Percentiles rank a stretch among this genome's conserved stretches.
Conservation (phyloP, 495 filamentous ascomycete species). For the Tuber umbilicatum region DNA sequence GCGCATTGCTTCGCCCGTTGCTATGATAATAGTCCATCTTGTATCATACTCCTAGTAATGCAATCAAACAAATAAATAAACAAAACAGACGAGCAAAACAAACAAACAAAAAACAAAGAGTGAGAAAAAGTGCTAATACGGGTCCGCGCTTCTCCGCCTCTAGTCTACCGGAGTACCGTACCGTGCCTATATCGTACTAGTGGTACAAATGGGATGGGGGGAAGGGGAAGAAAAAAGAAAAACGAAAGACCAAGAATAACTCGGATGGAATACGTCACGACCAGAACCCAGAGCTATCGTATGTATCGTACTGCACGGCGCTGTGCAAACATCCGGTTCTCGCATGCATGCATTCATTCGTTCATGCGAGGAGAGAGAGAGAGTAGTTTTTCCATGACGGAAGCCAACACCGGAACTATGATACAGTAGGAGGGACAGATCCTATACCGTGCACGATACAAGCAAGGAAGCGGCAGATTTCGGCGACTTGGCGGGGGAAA, state of each 20-base stretch:
- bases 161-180: neutral
- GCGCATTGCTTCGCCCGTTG: neutral
- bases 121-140: neutral
- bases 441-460: neutral
- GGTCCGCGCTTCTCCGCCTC: neutral
- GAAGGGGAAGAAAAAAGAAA: neutral
- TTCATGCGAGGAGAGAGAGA: neutral
- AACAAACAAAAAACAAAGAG: neutral
- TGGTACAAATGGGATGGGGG: neutral
- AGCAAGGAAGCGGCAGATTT: neutral
- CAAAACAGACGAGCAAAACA: neutral
- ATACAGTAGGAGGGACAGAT: too few relatives aligned
- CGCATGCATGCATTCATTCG: too few relatives aligned
- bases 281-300: neutral
- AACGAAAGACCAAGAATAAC: too few relatives aligned
- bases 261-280: neutral
- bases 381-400: neutral
- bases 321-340: neutral
- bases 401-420: neutral
- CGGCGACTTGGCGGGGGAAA: neutral
- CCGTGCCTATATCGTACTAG: too few relatives aligned
- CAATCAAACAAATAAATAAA: neutral
- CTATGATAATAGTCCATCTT: neutral
- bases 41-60: neutral
- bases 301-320: too few relatives aligned